Evolutionary conservation across 2,329 filamentous ascomycete species (phyloP).

Genomic region (Calonectria hawksworthii): DNA sequence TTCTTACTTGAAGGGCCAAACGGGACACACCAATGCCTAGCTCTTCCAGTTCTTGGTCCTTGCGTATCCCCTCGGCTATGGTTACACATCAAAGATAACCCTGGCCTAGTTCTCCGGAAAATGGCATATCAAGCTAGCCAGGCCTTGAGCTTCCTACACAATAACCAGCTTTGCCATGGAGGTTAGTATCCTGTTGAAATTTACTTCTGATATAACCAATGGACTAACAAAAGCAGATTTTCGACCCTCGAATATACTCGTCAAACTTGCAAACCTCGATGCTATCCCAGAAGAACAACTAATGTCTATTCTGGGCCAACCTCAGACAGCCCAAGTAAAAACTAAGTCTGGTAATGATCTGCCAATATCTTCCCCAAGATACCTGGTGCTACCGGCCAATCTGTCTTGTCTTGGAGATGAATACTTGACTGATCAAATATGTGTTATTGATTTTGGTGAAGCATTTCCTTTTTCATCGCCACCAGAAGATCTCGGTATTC

Average conservation of each 20-base stretch:
- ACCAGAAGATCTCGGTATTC: constrained; percentile 44
- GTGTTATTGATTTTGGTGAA: constrained; percentile 44
- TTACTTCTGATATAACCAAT: no score
- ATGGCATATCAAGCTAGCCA: constrained; percentile 37
- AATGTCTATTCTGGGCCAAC: constrained; percentile 32
- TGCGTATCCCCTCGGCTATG: constrained; percentile 36
- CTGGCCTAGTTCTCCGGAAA: constrained; percentile 26
- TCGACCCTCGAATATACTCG: constrained; percentile 45
- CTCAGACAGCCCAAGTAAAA: constrained; percentile 11
- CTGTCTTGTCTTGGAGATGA: no score
- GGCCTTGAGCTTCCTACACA: constrained; percentile 44
- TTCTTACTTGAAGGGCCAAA: constrained; percentile 33
- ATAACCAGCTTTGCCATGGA: constrained; percentile 48
- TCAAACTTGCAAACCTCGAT: constrained; percentile 39
- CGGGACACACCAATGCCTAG: constrained; percentile 44
- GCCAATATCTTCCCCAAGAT: constrained; percentile 32
- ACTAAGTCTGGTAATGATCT: constrained; percentile 18
- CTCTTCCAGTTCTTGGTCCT: constrained; percentile 47
- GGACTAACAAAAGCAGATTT: no score
- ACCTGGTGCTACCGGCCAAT: no score
- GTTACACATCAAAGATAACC: constrained; percentile 10
- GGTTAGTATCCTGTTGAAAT: no score
- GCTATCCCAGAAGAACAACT: constrained; percentile 40
- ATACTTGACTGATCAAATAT: constrained; percentile 34
- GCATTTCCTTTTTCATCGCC: constrained; percentile 31